Evolutionary conservation across 305 asterid genomes (phyloP), one percentile per base, ranked within the genome.

Genomic region (Ilex paraguariensis): DNA sequence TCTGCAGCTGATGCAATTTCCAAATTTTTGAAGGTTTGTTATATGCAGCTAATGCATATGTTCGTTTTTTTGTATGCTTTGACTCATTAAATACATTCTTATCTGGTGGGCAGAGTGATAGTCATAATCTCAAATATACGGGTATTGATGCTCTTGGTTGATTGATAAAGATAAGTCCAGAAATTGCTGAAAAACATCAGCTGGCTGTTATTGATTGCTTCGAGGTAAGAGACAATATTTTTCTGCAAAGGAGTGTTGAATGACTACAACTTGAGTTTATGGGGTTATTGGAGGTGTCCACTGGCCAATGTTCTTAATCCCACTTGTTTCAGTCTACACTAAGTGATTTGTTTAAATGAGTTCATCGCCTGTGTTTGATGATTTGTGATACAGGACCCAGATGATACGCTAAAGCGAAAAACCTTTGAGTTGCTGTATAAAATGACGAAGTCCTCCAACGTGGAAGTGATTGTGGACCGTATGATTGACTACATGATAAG

Each of bases 401-500:
- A 94, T 77, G 99, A 94, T 61, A 90, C 97, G 66, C 87, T 94
- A 65, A 94, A 94, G 82, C 90, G 97, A 71, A 94, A 94, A 84
- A 94, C 99, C 44, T 94, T 91, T 77, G 96, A 86, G 57, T 72
- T 94, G 72, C 95, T 94, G 53, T 94, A 86, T 76, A 94, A 86
- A 76, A 94, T 94, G 99, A 94, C 99, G 64, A 94, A 91, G 87
- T 83, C 99, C 60, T 86, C 99, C 66, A 94, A 93, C 79, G 98
- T 93, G 30, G 98, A 93, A 87, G 98, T 93, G 44, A 93, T 93
- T 60, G 98, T 84, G 65, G 91, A 83, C 74, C 95, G 98, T 50
- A 93, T 90, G 98, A 86, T 93, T 75, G 87, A 84, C 64, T 90
- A 90, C 80, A 87, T 87, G 98, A 90, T 90, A 75, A 87, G 86